phyloP scores from a whole-genome alignment of 305 asterid species.

The Solanum hybrid region DNA sequence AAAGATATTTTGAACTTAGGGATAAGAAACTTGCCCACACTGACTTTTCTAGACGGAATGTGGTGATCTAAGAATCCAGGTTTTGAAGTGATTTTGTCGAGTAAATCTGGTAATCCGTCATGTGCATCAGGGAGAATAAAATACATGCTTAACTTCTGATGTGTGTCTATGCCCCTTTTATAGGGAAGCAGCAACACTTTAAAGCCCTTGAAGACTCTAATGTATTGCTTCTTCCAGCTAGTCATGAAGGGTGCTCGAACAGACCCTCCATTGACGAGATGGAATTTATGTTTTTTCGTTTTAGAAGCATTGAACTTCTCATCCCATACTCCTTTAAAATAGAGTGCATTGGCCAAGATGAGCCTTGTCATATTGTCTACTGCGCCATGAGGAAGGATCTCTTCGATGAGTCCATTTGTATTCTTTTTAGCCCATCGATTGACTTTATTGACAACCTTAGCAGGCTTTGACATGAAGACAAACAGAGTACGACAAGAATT shows the following conservation, averaged over 20 bases:
- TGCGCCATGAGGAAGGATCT: slow-evolving; percentile 49
- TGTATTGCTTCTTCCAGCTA: slow-evolving; percentile 41
- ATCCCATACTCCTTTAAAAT: slow-evolving; percentile 69
- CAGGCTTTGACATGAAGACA: slow-evolving; percentile 24
- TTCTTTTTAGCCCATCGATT: slow-evolving; percentile 60
- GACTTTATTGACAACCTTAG: slow-evolving; percentile 37
- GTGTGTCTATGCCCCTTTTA: slow-evolving; percentile 59
- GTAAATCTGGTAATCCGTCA: slow-evolving; percentile 14
- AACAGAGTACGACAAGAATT: neutral
- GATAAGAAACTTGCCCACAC: slow-evolving; percentile 1
- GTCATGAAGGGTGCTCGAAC: slow-evolving; percentile 66
- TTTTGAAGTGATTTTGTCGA: slow-evolving; percentile 1
- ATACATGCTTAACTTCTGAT: slow-evolving; percentile 48
- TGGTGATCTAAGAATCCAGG: slow-evolving; percentile 6
- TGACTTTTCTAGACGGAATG: neutral
- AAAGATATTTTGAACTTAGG: slow-evolving; percentile 6
- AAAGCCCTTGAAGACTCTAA: slow-evolving; percentile 40
- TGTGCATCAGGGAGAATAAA: slow-evolving; percentile 63
- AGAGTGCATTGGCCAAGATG: slow-evolving; percentile 60
- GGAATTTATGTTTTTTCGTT: slow-evolving; percentile 49
- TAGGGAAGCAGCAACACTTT: slow-evolving; percentile 60
- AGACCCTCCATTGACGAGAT: slow-evolving; percentile 43
- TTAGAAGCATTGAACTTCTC: slow-evolving; percentile 43
- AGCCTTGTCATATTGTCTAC: slow-evolving; percentile 42
- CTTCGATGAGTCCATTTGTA: slow-evolving; percentile 58